These are phyloP conservation scores for Physaria fendleri DNA, from an alignment of 345 rosid species.

Conservation along the genomic window DNA sequence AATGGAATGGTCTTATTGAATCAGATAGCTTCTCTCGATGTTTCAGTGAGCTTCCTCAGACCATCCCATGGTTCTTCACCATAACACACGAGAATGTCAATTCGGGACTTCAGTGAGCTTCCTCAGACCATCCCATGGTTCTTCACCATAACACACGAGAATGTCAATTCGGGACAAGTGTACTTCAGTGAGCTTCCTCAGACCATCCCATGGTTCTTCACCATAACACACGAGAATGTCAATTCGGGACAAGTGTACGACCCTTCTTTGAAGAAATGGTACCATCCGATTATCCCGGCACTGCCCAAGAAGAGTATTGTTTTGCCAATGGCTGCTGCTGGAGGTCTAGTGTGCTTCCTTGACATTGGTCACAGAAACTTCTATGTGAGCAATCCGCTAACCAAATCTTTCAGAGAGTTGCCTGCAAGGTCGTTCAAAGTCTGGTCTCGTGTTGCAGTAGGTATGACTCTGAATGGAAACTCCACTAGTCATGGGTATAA, in stretches of 20 bases:
- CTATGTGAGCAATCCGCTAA: conserved; percentile 88
- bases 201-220: too few species aligned
- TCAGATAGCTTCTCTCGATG: conserved; percentile 76
- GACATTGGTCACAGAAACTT: conserved; percentile 87
- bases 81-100: conserved; percentile 77
- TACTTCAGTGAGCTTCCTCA: too few species aligned
- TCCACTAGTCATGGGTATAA: conserved; percentile 60
- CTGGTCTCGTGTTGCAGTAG: conserved; percentile 90
- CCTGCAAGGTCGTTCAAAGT: conserved; percentile 84
- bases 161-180: too few species aligned
- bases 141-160: too few species aligned
- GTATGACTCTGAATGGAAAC: conserved; percentile 67
- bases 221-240: too few species aligned
- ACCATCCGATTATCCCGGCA: conserved; percentile 60
- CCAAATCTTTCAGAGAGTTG: conserved; percentile 71
- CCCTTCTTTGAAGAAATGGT: conserved; percentile 80
- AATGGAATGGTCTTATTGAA: conserved; percentile 69
- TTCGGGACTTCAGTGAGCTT: too few species aligned
- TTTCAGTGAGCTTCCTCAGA: conserved; percentile 50
- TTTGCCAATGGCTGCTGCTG: conserved; percentile 90
- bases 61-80: conserved; percentile 85
- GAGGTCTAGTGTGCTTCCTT: conserved; percentile 93
- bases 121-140: too few species aligned
- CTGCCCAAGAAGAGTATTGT: conserved; percentile 64
- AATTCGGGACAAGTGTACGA: conserved; percentile 88